phyloP scores from a whole-genome alignment of 306 rosid species.

The Vigna angularis region DNA sequence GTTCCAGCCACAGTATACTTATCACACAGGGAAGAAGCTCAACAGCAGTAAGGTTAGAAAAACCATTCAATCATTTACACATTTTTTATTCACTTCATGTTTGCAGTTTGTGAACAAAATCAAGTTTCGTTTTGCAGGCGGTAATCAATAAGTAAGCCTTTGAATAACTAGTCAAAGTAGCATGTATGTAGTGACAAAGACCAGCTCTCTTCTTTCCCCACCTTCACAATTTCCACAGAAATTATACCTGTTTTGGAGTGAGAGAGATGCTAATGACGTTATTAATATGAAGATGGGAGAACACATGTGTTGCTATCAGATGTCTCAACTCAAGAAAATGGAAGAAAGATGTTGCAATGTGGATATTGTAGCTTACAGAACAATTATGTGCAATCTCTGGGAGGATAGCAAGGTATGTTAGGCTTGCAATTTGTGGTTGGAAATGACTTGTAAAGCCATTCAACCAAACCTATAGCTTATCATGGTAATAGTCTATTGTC shows the following conservation, averaged over 20 bases:
- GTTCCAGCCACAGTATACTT: neutral
- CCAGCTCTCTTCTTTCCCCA: neutral
- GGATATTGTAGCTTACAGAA: neutral
- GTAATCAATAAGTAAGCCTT: neutral
- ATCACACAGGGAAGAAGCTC: conserved; percentile 33
- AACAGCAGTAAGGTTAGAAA: neutral
- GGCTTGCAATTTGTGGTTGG: neutral
- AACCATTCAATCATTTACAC: neutral
- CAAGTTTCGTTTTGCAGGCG: neutral
- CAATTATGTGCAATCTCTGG: neutral
- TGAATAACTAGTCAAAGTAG: neutral
- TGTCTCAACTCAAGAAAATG: neutral
- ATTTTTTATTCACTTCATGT: neutral
- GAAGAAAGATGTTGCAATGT: neutral
- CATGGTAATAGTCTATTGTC: too few relatives aligned
- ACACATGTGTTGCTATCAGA: neutral
- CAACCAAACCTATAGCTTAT: neutral
- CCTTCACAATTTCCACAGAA: neutral
- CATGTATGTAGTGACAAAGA: neutral
- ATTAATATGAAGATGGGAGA: neutral
- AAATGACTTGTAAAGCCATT: conserved; percentile 1
- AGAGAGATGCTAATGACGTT: neutral
- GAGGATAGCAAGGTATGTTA: neutral
- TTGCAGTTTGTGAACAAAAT: neutral
- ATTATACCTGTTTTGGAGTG: conserved; percentile 43